Conservation (phyloP, 495 filamentous ascomycete genomes). For the Acidomyces sp. region DNA sequence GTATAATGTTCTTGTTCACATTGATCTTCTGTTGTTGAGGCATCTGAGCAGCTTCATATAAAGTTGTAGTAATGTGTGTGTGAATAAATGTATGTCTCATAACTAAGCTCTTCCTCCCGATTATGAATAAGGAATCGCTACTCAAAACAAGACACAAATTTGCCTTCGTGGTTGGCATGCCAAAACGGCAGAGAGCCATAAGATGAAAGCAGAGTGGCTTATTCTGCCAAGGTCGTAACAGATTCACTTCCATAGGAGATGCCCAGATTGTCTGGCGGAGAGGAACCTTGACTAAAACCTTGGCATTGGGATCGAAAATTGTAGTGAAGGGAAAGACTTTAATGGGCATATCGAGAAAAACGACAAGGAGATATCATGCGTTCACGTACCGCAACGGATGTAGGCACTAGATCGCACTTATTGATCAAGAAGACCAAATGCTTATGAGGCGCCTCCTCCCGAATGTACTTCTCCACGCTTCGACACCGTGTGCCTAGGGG, state of each 20-base stretch:
- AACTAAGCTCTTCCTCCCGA: constrained; percentile 88
- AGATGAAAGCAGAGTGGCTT: constrained; percentile 26
- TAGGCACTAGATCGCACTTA: constrained; percentile 93
- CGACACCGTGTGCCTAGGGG: constrained; percentile 40
- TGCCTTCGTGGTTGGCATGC: constrained; percentile 35
- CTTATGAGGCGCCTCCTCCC: constrained; percentile 87
- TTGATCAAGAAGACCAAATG: constrained; percentile 87
- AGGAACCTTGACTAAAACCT: constrained; percentile 76
- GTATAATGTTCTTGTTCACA: constrained; percentile 17
- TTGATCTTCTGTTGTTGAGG: too few relatives aligned
- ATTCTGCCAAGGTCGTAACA: constrained; percentile 99
- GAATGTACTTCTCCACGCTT: constrained; percentile 86
- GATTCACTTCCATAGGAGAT: constrained; percentile 55
- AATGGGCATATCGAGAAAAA: background rate
- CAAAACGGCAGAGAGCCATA: constrained; percentile 66
- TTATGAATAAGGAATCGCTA: constrained; percentile 53
- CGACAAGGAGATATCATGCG: constrained; percentile 9
- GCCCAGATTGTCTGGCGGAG: constrained; percentile 35
- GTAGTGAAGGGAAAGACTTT: constrained; percentile 31
- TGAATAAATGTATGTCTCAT: constrained; percentile 94
- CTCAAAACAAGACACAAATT: constrained; percentile 62
- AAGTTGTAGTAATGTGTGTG: too few relatives aligned
- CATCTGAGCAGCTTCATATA: too few relatives aligned
- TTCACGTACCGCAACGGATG: constrained; percentile 76
- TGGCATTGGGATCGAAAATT: constrained; percentile 4